phyloP scores from a whole-genome alignment of 208 protist species.

The Tritrichomonas musculus region DNA sequence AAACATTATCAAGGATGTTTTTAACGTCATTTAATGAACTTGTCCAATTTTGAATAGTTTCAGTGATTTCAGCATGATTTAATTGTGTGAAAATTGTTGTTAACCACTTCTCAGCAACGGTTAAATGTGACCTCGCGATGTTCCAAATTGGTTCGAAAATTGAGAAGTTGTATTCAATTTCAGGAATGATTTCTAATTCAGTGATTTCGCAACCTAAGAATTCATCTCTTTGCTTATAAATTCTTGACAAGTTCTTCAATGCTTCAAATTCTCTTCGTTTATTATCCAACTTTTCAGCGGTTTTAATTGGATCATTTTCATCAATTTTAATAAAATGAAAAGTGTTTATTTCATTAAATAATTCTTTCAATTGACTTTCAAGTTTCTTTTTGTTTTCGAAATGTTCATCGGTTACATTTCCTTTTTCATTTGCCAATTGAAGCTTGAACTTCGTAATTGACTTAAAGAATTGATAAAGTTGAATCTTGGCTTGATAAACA shows the following conservation, averaged over 20 bases:
- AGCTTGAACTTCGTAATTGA: neutral
- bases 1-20: neutral
- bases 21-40: neutral
- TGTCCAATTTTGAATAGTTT: neutral
- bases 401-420: neutral
- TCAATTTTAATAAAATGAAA: neutral
- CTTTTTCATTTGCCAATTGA: neutral
- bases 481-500: neutral
- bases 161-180: neutral
- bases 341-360: neutral
- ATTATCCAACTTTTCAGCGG: neutral
- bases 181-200: neutral
- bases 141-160: neutral
- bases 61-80: neutral
- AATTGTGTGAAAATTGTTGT: neutral
- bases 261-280: neutral
- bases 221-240: neutral
- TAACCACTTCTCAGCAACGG: neutral
- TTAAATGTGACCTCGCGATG: neutral
- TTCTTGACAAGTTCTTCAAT: neutral
- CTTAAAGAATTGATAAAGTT: neutral
- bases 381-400: neutral
- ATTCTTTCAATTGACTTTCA: neutral
- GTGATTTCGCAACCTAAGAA: neutral
- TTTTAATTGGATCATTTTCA: neutral